Conservation (phyloP, 352 stramenopile species). For the Phytopythium boreale region DNA sequence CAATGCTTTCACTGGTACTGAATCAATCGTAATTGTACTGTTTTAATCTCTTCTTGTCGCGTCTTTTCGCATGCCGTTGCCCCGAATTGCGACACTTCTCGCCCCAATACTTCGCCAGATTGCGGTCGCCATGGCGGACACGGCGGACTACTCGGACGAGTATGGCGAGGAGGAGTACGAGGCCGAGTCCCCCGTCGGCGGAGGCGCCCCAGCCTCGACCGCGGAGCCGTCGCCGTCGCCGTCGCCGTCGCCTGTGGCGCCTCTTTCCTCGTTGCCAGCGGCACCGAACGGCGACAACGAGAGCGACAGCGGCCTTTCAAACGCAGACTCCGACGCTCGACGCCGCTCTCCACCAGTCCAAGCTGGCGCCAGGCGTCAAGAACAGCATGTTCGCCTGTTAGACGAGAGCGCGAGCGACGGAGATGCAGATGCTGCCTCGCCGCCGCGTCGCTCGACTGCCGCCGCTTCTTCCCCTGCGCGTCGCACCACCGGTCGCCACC, state of each 20-base stretch:
- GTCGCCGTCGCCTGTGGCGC: background rate
- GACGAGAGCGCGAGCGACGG: background rate
- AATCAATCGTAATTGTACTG: background rate
- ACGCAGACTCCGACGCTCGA: background rate
- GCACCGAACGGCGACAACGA: background rate
- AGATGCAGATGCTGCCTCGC: background rate
- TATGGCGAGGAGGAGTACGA: constrained; percentile 36
- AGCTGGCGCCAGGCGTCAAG: background rate
- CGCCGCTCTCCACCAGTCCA: background rate
- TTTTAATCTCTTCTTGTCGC: background rate
- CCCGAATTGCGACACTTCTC: background rate
- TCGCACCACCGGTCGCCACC: constrained; percentile 13
- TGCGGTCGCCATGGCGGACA: constrained; percentile 9
- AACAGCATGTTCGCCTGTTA: background rate
- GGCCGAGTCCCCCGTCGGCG: constrained; percentile 15
- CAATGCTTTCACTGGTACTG: background rate
- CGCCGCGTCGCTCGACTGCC: background rate
- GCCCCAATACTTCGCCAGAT: background rate
- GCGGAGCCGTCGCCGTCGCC: background rate
- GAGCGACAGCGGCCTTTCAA: background rate
- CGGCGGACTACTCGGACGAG: constrained; percentile 13
- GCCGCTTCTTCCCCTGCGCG: background rate
- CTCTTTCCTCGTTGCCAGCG: background rate
- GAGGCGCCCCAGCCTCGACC: background rate
- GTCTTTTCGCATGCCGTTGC: background rate